phyloP scores from a whole-genome alignment of 1,139 yeast species.

The Groenewaldozyma auringiensis region DNA sequence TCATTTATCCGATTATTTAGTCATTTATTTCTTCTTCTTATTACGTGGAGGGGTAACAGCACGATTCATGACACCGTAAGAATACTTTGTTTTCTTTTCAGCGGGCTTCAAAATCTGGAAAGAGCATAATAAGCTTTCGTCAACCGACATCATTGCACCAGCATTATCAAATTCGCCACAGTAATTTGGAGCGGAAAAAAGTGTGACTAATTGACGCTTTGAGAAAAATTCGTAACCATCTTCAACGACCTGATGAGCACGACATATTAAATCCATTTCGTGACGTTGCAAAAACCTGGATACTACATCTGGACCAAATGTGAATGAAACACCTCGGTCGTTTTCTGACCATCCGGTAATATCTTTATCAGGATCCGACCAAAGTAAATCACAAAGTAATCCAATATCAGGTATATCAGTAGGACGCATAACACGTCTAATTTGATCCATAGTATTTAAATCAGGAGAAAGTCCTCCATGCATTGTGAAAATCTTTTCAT shows the following conservation, averaged over 20 bases:
- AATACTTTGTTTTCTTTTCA: constrained; percentile 78
- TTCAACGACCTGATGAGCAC: constrained; percentile 98
- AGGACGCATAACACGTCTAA: constrained; percentile 97
- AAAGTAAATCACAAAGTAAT: constrained; percentile 83
- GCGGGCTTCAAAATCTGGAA: constrained; percentile 98
- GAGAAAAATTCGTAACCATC: constrained; percentile 97
- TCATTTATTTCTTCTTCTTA: constrained; percentile 41
- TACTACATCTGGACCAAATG: constrained; percentile 96
- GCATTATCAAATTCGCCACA: constrained; percentile 99
- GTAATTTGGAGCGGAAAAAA: constrained; percentile 94
- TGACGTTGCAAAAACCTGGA: constrained; percentile 90
- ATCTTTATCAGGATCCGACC: constrained; percentile 99
- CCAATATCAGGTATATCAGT: constrained; percentile 98
- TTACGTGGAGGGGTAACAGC: constrained; percentile 65
- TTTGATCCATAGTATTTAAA: constrained; percentile 94
- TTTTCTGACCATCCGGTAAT: constrained; percentile 98
- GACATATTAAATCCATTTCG: constrained; percentile 93
- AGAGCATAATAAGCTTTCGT: constrained; percentile 89
- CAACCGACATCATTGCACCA: constrained; percentile 99
- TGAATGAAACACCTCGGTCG: constrained; percentile 95
- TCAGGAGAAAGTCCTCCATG: constrained; percentile 98
- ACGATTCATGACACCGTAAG: constrained; percentile 45
- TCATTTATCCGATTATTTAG: too few relatives aligned
- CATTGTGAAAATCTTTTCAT: constrained; percentile 96
- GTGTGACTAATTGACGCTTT: constrained; percentile 89